Conservation (phyloP, 2,329 filamentous ascomycete genomes). For the Thelonectria discophora region DNA sequence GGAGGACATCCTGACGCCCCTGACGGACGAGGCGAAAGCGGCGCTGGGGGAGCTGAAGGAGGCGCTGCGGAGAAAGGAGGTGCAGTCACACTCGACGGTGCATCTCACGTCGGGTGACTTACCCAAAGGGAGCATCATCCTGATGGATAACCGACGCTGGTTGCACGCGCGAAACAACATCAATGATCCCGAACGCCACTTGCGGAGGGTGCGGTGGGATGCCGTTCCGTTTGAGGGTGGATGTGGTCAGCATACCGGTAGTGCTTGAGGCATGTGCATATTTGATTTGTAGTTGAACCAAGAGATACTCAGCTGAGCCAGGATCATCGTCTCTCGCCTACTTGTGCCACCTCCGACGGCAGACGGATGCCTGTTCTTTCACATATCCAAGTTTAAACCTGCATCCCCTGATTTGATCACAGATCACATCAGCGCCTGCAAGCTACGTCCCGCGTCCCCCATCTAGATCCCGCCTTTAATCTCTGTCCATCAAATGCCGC, state of each 20-base stretch:
- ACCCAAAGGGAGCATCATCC: conserved; percentile 42
- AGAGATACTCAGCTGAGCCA: background rate
- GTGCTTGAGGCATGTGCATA: too few relatives aligned
- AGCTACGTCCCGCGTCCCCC: too few relatives aligned
- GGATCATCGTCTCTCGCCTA: too few relatives aligned
- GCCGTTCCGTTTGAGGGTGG: conserved; percentile 38
- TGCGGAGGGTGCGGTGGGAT: conserved; percentile 49
- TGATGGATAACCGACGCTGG: conserved; percentile 49
- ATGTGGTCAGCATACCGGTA: background rate
- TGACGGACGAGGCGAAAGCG: conserved; percentile 32
- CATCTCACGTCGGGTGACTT: conserved; percentile 42
- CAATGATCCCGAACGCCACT: conserved; percentile 46
- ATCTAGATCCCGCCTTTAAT: too few relatives aligned
- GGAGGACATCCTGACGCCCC: conserved; percentile 44
- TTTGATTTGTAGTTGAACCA: background rate
- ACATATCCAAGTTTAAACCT: too few relatives aligned
- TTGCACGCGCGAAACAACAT: conserved; percentile 46
- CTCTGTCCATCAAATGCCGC: too few relatives aligned
- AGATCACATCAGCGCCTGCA: too few relatives aligned
- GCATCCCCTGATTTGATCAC: too few relatives aligned
- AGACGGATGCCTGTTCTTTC: too few relatives aligned
- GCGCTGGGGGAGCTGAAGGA: conserved; percentile 42
- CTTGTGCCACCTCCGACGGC: too few relatives aligned
- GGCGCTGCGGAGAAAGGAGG: conserved; percentile 27
- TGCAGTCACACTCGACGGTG: conserved; percentile 27